Evolutionary conservation across 75 land plant genomes (phyloP), one percentile per base, ranked within the genome.

Genomic region (Pinus albicaulis): DNA sequence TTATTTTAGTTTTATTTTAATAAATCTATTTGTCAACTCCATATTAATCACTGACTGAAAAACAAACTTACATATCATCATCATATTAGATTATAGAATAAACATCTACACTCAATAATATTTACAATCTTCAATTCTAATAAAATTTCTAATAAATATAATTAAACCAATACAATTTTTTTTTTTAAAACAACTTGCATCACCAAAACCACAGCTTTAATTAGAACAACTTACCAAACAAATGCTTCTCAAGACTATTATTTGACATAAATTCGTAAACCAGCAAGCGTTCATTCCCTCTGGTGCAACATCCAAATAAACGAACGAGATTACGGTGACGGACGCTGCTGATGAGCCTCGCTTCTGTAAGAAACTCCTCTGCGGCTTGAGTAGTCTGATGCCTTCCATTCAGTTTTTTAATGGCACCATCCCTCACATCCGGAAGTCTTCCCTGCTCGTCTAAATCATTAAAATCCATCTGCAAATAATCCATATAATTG

Each of bases 181-280:
- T 38, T 38, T 38, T 38, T 38, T 5, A 38, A 38, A 4, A 5
- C 41, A 5, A 38, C 31, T 31, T 31, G 31, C 1, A 31, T 31
- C 31, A 5, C 5, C 0, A 38, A 38, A 38, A 38, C 5, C 6
- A 5, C 6, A 38, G 41, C 41, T 5, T 38, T 38, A 38, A 38
- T 38, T 6, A 38, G 41, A 38, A 5, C 41, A 38, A 5, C 41
- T 6, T 38, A 38, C 41, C 41, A 19, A 77, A 77, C 7, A 77
- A 26, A 77, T 34, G 53, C n/a, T 61, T 36, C 23, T 77, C 56
- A 23, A 77, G 74, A 65, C 72, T 77, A 7, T 66, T 31, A 48
- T 77, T 77, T 48, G 13, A 22, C 61, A 77, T 53, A 77, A 62
- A 72, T 57, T 78, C 80, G n/a, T 71, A 78, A 17, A 78, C 80